Evolutionary conservation across 1,284 basidiomycete genomes (phyloP).

Genomic region (Cryptococcus hybrid): DNA sequence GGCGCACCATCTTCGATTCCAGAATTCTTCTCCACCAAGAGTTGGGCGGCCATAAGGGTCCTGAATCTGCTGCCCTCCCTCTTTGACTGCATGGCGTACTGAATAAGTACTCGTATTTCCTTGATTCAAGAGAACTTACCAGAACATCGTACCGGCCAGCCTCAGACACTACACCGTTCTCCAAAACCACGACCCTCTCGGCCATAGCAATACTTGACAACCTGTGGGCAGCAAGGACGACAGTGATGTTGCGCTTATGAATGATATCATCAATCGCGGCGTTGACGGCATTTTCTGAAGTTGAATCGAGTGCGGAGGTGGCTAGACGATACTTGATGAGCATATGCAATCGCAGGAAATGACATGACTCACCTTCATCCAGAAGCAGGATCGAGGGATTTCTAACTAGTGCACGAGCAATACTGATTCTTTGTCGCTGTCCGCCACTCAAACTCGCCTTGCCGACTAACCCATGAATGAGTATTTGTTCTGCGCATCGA

Average conservation of each 20-base stretch:
- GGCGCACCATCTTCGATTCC: not conserved
- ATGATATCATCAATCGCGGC: constrained; percentile 85
- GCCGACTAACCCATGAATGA: constrained; percentile 34
- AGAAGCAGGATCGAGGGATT: constrained; percentile 54
- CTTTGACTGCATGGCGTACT: constrained; percentile 54
- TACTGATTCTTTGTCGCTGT: constrained; percentile 55
- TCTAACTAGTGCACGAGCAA: constrained; percentile 53
- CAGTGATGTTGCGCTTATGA: constrained; percentile 71
- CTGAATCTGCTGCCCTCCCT: constrained; percentile 72
- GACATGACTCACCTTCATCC: constrained; percentile 49
- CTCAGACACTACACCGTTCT: constrained; percentile 80
- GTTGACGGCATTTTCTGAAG: constrained; percentile 72
- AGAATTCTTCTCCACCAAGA: constrained; percentile 50
- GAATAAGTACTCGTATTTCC: not conserved
- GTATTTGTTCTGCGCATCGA: constrained; percentile 3
- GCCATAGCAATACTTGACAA: constrained; percentile 79
- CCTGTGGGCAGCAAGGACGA: constrained; percentile 84
- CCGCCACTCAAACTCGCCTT: constrained; percentile 52
- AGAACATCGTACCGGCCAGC: constrained; percentile 78
- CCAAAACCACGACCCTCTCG: constrained; percentile 80
- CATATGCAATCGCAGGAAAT: too few relatives aligned
- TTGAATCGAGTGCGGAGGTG: constrained; percentile 73
- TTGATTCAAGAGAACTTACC: constrained; percentile 48
- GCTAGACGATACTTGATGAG: constrained; percentile 25
- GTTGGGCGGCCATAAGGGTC: constrained; percentile 79